These are phyloP conservation scores for Diaporthe sp. DNA, from an alignment of 2,329 filamentous ascomycete species.

Conservation along the genomic window DNA sequence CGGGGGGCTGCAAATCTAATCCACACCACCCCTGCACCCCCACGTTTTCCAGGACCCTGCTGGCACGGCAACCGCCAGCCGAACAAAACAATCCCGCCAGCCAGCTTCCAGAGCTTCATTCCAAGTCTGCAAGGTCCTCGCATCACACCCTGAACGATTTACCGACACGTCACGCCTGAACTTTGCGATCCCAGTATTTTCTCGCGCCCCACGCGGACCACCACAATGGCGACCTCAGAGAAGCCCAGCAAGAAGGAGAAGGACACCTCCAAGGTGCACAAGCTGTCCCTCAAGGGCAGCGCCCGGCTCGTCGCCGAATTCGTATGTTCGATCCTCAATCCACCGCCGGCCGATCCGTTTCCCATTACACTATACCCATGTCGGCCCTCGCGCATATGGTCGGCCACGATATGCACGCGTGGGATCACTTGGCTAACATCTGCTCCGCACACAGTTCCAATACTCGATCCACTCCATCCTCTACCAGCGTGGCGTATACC, in stretches of 20 bases:
- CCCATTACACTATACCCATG: neutral
- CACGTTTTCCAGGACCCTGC: conserved; percentile 19
- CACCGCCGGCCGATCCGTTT: neutral
- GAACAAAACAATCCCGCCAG: conserved; percentile 25
- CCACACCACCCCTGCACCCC: conserved; percentile 22
- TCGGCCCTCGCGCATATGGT: too few species aligned
- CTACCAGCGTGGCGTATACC: conserved; percentile 87
- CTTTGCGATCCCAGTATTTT: neutral
- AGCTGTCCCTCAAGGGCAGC: conserved; percentile 87
- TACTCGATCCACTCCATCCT: conserved; percentile 98
- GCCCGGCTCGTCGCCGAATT: conserved; percentile 96
- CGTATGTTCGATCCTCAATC: conserved; percentile 67
- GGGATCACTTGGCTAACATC: conserved; percentile 42
- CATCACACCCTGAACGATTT: conserved; percentile 4
- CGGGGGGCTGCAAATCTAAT: neutral
- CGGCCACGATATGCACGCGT: neutral
- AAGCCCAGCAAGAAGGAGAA: conserved; percentile 58
- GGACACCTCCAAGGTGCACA: conserved; percentile 92
- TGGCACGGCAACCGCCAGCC: conserved; percentile 22
- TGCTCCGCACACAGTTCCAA: conserved; percentile 76
- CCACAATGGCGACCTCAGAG: conserved; percentile 42
- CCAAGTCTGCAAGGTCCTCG: conserved; percentile 3
- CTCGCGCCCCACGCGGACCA: neutral
- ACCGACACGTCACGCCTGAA: conserved; percentile 26
- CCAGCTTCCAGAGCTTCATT: conserved; percentile 2